A percentile compares a stretch with the other conserved stretches of the same genome.
phyloP scores from a whole-genome alignment of 345 rosid species.

The Trapa incisa region DNA sequence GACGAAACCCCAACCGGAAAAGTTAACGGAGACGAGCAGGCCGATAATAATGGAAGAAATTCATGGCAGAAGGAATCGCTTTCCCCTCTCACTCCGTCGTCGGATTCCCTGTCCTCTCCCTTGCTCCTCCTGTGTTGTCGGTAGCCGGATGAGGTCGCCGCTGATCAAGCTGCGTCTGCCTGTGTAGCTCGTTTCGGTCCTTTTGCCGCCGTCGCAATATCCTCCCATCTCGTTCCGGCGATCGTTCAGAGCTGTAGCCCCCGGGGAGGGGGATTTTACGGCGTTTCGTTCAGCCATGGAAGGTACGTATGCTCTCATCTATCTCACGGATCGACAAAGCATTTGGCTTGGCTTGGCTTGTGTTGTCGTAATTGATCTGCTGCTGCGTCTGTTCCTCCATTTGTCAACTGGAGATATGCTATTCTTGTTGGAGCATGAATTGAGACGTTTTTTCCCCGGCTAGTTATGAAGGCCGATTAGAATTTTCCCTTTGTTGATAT shows the following conservation, averaged over 20 bases:
- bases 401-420: no score
- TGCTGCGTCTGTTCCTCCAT: not conserved
- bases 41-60: not conserved
- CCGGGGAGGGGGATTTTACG: not conserved
- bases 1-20: not conserved
- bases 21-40: conserved; percentile 1
- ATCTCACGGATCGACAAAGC: not conserved
- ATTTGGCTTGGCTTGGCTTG: not conserved
- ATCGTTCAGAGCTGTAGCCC: not conserved
- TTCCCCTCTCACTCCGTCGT: not conserved
- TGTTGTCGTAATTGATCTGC: not conserved
- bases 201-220: not conserved
- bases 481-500: not conserved
- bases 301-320: not conserved
- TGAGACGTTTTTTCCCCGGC: not conserved
- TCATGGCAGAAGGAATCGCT: not conserved
- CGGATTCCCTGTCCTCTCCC: not conserved
- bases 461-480: not conserved
- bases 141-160: not conserved
- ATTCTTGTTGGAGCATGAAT: not conserved
- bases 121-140: not conserved
- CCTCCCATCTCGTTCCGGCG: not conserved
- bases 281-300: not conserved
- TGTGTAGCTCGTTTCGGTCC: not conserved
- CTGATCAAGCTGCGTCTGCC: not conserved